Percentiles rank a stretch among this genome's conserved stretches.
Evolutionary conservation across 2,329 filamentous ascomycete genomes (phyloP).

Genomic region (Chrysoporthe austroafricana): DNA sequence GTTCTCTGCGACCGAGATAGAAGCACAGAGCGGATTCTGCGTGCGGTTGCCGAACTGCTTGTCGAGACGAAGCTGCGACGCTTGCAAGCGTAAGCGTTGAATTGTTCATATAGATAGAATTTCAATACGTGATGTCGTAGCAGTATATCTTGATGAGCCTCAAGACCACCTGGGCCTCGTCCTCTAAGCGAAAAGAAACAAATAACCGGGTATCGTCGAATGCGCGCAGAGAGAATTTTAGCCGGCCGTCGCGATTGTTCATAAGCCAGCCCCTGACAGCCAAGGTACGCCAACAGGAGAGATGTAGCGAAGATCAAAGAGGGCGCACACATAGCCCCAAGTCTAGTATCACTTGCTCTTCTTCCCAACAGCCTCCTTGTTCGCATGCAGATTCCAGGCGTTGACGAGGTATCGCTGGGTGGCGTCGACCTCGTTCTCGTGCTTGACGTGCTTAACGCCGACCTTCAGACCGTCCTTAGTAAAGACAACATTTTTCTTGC

Average conservation of each 20-base stretch:
- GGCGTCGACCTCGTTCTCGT: constrained; percentile 73
- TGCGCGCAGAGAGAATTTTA: neutral
- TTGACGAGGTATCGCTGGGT: constrained; percentile 72
- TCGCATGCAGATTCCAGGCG: constrained; percentile 63
- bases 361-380: constrained; percentile 35
- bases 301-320: neutral
- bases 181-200: neutral
- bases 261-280: neutral
- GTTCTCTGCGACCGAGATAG: neutral
- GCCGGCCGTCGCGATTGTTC: neutral
- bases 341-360: constrained; percentile 33
- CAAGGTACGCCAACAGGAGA: neutral
- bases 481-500: constrained; percentile 75
- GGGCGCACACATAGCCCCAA: neutral
- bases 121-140: neutral
- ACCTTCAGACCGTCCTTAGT: constrained; percentile 76
- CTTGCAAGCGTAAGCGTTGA: neutral
- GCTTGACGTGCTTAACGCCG: constrained; percentile 68
- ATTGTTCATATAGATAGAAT: neutral
- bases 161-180: neutral
- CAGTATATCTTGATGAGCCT: neutral
- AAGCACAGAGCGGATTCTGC: neutral
- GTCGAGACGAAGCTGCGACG: neutral
- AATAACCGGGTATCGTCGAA: neutral
- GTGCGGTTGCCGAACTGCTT: neutral